Percentiles rank a stretch among this genome's conserved stretches.
phyloP scores from a whole-genome alignment of 2,329 filamentous ascomycete species.

The Botrytis tulipae region DNA sequence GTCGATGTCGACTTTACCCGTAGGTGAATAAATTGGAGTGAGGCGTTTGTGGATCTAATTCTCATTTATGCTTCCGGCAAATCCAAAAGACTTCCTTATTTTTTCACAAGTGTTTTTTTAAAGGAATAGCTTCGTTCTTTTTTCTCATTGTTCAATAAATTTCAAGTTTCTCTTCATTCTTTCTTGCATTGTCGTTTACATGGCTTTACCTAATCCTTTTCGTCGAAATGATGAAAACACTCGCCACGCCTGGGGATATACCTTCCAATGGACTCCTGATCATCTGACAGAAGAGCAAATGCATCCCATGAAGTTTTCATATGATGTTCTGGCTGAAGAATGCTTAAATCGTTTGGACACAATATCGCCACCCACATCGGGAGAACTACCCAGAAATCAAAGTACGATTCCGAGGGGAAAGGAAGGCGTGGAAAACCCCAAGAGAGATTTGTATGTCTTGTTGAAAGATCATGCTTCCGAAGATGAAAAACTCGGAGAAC shows the following conservation, averaged over 20 bases:
- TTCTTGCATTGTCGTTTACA: background rate
- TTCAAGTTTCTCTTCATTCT: background rate
- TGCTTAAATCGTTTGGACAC: slow-evolving; percentile 62
- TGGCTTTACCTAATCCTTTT: slow-evolving; percentile 27
- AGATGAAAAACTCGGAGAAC: slow-evolving; percentile 52
- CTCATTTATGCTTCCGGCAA: background rate
- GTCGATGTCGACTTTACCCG: background rate
- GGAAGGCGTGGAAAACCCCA: slow-evolving; percentile 29
- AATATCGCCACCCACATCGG: slow-evolving; percentile 50
- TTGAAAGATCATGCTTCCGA: slow-evolving; percentile 56
- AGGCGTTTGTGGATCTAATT: background rate
- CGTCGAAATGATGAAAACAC: slow-evolving; percentile 30
- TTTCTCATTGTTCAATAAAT: background rate
- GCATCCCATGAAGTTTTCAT: slow-evolving; percentile 60
- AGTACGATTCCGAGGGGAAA: slow-evolving; percentile 42
- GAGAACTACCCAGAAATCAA: slow-evolving; percentile 30
- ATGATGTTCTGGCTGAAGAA: slow-evolving; percentile 67
- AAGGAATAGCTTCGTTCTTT: no score
- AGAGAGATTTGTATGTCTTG: slow-evolving; percentile 61
- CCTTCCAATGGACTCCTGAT: slow-evolving; percentile 65
- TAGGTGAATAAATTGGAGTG: background rate
- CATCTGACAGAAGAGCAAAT: slow-evolving; percentile 62
- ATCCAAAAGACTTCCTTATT: background rate
- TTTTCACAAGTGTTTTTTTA: background rate
- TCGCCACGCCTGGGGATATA: slow-evolving; percentile 56